These are phyloP conservation scores for Neophaeococcomyces mojaviensis DNA, from an alignment of 2,329 filamentous ascomycete species.

Conservation along the genomic window DNA sequence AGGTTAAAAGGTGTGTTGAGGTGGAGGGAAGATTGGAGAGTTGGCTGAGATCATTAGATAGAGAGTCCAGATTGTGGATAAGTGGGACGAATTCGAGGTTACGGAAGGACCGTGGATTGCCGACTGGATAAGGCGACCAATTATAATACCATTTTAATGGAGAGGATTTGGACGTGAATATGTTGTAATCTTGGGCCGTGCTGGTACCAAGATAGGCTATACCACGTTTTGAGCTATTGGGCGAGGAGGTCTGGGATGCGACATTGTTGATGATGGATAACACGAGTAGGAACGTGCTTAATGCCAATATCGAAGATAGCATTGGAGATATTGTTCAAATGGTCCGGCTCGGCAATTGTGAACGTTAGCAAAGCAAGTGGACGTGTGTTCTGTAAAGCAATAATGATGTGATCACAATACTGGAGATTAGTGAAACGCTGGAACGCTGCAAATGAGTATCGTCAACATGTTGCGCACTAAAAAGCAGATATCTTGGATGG, in stretches of 20 bases:
- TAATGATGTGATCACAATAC: not conserved
- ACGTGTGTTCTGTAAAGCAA: no score
- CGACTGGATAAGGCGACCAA: conserved; percentile 54
- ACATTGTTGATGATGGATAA: not conserved
- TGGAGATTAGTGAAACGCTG: not conserved
- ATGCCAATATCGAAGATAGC: not conserved
- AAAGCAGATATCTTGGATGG: not conserved
- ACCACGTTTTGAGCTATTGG: conserved; percentile 54
- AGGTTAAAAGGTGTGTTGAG: conserved; percentile 62
- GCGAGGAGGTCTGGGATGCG: conserved; percentile 23
- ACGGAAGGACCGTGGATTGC: conserved; percentile 31
- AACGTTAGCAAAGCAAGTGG: not conserved
- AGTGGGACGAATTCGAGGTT: conserved; percentile 70
- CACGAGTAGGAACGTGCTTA: not conserved
- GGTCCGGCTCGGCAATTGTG: not conserved
- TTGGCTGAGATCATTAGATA: conserved; percentile 51
- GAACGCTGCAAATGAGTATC: conserved; percentile 8
- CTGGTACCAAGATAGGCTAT: conserved; percentile 59
- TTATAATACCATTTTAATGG: conserved; percentile 82
- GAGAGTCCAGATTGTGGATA: conserved; percentile 58
- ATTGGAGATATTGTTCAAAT: not conserved
- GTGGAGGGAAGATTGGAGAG: conserved; percentile 53
- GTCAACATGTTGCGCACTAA: not conserved
- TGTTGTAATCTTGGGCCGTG: conserved; percentile 53
- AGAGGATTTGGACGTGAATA: conserved; percentile 53